A percentile compares a stretch with the other conserved stretches of the same genome.
Conservation (phyloP, 352 stramenopile genomes). For the Thalassiosira tumida region DNA sequence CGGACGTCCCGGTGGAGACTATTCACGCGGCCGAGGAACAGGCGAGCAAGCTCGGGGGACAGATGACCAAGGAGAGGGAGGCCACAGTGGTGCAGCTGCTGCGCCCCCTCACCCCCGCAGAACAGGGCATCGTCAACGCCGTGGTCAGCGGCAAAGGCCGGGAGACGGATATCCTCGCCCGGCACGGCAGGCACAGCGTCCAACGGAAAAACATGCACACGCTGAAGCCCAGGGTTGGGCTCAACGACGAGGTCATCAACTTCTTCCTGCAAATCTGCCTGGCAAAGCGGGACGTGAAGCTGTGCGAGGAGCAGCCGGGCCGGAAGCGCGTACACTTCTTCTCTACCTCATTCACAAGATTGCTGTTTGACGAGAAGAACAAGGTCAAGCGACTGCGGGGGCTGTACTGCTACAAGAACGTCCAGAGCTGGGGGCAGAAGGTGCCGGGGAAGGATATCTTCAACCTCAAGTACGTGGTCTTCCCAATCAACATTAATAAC, state of each 20-base stretch:
- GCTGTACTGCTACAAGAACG: constrained; percentile 83
- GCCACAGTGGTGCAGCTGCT: too few relatives aligned
- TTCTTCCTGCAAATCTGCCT: constrained; percentile 84
- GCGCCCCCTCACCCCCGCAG: constrained; percentile 82
- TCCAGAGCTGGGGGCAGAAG: constrained; percentile 82
- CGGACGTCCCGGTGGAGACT: too few relatives aligned
- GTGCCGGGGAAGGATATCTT: constrained; percentile 85
- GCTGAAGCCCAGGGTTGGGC: constrained; percentile 75
- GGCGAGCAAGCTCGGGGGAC: too few relatives aligned
- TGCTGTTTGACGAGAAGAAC: constrained; percentile 82
- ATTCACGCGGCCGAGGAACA: too few relatives aligned
- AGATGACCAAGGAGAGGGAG: too few relatives aligned
- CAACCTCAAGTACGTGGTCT: constrained; percentile 83
- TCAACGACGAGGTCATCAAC: constrained; percentile 87
- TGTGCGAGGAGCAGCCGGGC: constrained; percentile 66
- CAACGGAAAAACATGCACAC: constrained; percentile 80
- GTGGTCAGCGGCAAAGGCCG: constrained; percentile 80
- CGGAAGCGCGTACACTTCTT: constrained; percentile 81
- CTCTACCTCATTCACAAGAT: constrained; percentile 84
- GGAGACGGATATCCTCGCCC: constrained; percentile 77
- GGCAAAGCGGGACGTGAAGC: constrained; percentile 67
- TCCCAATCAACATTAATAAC: constrained; percentile 83
- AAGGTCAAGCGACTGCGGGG: constrained; percentile 28
- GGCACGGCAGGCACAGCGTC: constrained; percentile 83
- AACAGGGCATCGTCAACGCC: constrained; percentile 80